A percentile compares a stretch with the other conserved stretches of the same genome.
phyloP scores from a whole-genome alignment of 257 asterid species.

The Capsicum chinense region DNA sequence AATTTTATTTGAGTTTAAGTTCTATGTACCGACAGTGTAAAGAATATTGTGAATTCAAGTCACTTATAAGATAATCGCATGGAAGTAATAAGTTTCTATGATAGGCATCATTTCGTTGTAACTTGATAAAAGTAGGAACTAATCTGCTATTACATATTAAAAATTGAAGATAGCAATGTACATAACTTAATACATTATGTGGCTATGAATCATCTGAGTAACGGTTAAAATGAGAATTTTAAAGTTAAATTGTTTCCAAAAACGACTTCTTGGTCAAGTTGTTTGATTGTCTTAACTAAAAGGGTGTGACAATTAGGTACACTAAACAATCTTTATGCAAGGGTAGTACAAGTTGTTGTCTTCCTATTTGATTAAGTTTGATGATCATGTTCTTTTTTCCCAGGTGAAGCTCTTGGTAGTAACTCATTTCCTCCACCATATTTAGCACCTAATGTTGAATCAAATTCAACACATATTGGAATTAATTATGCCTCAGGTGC shows the following conservation, averaged over 20 bases:
- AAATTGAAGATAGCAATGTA: background rate
- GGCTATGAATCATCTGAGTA: background rate
- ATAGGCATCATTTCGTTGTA: background rate
- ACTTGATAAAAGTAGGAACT: background rate
- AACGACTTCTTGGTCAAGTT: background rate
- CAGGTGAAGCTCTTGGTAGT: slow-evolving; percentile 54
- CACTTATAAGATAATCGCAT: background rate
- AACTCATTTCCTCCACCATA: slow-evolving; percentile 59
- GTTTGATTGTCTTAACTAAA: background rate
- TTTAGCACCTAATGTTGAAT: slow-evolving; percentile 45
- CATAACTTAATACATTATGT: no score
- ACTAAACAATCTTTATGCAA: background rate
- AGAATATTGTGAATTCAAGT: background rate
- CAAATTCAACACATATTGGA: slow-evolving; percentile 46
- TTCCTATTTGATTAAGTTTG: background rate
- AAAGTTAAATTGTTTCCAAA: background rate
- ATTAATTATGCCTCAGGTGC: slow-evolving; percentile 69
- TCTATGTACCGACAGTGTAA: background rate
- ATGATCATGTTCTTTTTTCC: background rate
- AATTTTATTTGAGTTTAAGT: background rate
- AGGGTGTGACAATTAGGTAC: slow-evolving; percentile 14
- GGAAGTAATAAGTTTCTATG: background rate
- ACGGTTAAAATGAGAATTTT: background rate
- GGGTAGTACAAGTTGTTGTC: background rate
- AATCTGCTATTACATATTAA: background rate